Base-by-base conservation (phyloP, 208 protist species). In the Leptomonas pyrrhocoris region DNA sequence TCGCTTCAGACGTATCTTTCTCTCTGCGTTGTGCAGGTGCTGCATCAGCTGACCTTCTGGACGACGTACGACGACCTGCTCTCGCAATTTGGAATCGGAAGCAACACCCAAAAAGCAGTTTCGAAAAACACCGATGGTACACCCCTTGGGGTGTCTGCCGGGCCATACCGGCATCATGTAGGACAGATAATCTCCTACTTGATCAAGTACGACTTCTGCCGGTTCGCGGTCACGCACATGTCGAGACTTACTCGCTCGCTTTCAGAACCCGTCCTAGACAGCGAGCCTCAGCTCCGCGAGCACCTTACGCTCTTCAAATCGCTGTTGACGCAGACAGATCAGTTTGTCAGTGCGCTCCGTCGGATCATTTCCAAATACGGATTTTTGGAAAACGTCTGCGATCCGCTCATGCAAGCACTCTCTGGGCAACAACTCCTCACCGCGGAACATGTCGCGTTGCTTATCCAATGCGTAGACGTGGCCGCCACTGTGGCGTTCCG, bases 41-140 rank as follows among this genome's bases (percentile, higher is more conserved):
- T 86, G 19, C 73, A 74, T 18, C 73, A 80, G 45, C 51, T 86
- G 21, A 78, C 66, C 1, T 83, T 80, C 45, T 86, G 81, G 81
- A 77, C 65, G 16, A 74, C 72, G 55, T 80, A 80, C 56, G 69
- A 83, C 21, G 60, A 61, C 1, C 36, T 79, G 38, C 21, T 68
- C 60, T 12, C 59, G 16, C 54, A 28, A 9, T 42, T 64, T 13
- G 54, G 66, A 21, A 58, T 54, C 19, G 60, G 51, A 31, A 80
- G 45, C 43, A 31, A 69, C 2, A 42, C 12, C 7, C 60, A 67
- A 21, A 73, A 55, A 49, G 28, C 16, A 0, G 43, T 19, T 2
- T 40, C 38, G 15, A 19, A 12, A 16, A 40, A 50, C 46, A 68
- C 49, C 38, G 68, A 6, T 23, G 63, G 31, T 12, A 76, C 50